These are phyloP conservation scores for Tricholoma sp. DNA, from an alignment of 768 basidiomycete species.

Conservation along the genomic window DNA sequence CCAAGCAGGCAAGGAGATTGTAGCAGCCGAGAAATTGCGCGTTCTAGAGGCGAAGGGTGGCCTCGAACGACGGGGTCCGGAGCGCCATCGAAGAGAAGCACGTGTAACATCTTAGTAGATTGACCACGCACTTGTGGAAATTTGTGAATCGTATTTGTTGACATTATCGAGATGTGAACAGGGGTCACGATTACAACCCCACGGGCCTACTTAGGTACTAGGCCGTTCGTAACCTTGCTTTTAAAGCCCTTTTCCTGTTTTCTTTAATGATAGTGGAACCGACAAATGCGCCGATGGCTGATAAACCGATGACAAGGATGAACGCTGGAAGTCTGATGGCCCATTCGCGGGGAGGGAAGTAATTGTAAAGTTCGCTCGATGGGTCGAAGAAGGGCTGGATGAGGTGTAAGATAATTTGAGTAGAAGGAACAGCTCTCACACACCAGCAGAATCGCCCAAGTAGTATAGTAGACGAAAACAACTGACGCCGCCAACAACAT, in stretches of 20 bases:
- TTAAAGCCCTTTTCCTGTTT: conserved; percentile 61
- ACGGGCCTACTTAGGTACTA: conserved; percentile 22
- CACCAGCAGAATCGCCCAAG: conserved; percentile 87
- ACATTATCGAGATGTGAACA: conserved; percentile 1
- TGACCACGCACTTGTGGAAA: not conserved
- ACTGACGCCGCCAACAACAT: conserved; percentile 77
- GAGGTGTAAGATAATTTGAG: conserved; percentile 7
- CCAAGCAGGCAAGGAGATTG: conserved; percentile 57
- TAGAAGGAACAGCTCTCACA: conserved; percentile 19
- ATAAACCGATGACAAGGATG: conserved; percentile 73
- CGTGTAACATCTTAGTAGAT: conserved; percentile 8
- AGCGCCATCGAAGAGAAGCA: conserved; percentile 18
- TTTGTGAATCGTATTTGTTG: not conserved
- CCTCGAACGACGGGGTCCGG: conserved; percentile 24
- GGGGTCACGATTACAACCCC: not conserved
- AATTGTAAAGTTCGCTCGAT: conserved; percentile 65
- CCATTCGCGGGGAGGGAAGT: conserved; percentile 91
- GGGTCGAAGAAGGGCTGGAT: conserved; percentile 76
- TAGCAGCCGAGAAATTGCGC: conserved; percentile 67
- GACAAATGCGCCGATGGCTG: conserved; percentile 79
- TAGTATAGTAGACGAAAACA: conserved; percentile 87
- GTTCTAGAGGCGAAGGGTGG: conserved; percentile 36
- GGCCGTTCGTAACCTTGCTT: conserved; percentile 57
- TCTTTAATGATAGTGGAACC: conserved; percentile 72
- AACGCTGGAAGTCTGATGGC: conserved; percentile 83